Evolutionary conservation across 495 filamentous ascomycete genomes (phyloP).

Genomic region (Pyronema domesticum): DNA sequence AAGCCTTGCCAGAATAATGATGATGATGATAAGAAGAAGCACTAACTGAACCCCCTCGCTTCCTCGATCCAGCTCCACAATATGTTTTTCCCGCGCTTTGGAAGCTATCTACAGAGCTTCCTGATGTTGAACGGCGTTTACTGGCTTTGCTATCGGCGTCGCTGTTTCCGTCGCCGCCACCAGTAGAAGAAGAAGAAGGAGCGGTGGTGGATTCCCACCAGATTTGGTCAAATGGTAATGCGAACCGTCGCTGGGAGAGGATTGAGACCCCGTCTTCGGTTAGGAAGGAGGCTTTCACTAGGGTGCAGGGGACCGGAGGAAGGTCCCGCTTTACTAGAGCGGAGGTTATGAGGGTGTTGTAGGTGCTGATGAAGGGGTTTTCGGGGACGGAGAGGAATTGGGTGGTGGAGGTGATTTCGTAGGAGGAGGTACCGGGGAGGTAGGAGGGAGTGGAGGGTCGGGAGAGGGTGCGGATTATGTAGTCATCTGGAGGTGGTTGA

Average conservation of each 20-base stretch:
- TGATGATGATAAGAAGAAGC: background rate
- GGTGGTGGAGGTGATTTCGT: constrained; percentile 65
- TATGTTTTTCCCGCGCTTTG: background rate
- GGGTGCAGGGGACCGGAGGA: constrained; percentile 59
- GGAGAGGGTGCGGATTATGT: constrained; percentile 19
- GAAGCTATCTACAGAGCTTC: background rate
- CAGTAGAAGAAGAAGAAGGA: background rate
- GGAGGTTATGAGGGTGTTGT: constrained; percentile 65
- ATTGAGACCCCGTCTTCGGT: constrained; percentile 63
- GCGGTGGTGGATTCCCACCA: constrained; percentile 52
- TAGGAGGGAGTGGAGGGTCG: constrained; percentile 15
- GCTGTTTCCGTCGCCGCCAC: too few relatives aligned
- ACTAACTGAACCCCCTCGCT: background rate
- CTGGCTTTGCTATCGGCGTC: background rate
- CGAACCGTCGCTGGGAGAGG: constrained; percentile 56
- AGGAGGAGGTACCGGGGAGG: constrained; percentile 52
- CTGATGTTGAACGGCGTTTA: background rate
- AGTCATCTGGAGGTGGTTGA: constrained; percentile 56
- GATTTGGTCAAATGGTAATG: constrained; percentile 69
- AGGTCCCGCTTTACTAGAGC: constrained; percentile 55
- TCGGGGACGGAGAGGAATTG: constrained; percentile 54
- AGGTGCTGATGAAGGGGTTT: constrained; percentile 67
- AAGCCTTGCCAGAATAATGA: constrained; percentile 1
- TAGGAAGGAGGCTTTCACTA: constrained; percentile 58
- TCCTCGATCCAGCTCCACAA: background rate